Percentiles rank a stretch among this genome's conserved stretches.
Conservation (phyloP, 495 filamentous ascomycete genomes). For the Penicillium goetzii region DNA sequence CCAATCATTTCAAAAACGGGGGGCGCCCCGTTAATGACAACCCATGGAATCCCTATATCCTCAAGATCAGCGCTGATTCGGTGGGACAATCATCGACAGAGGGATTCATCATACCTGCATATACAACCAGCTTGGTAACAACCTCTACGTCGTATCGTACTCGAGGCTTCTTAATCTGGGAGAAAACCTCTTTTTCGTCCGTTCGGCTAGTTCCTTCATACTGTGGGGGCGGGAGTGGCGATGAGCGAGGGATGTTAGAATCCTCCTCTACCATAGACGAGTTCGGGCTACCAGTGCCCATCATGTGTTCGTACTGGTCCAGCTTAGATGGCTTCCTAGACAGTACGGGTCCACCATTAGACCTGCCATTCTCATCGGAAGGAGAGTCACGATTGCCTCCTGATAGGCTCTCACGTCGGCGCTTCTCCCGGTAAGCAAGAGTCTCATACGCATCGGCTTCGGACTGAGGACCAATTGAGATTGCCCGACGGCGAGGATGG, state of each 20-base stretch:
- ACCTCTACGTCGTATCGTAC: slow-evolving; percentile 98
- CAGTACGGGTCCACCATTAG: slow-evolving; percentile 22
- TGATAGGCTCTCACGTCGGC: slow-evolving; percentile 72
- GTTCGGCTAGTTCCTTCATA: slow-evolving; percentile 41
- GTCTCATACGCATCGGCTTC: slow-evolving; percentile 96
- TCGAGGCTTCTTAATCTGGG: slow-evolving; percentile 79
- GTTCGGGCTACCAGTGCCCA: slow-evolving; percentile 58
- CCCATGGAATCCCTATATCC: slow-evolving; percentile 36
- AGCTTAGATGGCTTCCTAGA: slow-evolving; percentile 47
- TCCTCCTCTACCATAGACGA: slow-evolving; percentile 33
- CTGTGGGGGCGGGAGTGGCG: slow-evolving; percentile 39
- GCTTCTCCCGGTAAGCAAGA: slow-evolving; percentile 85
- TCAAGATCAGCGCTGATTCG: slow-evolving; percentile 4
- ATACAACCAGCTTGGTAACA: slow-evolving; percentile 93
- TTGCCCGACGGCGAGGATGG: slow-evolving; percentile 75
- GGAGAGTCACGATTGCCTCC: slow-evolving; percentile 35
- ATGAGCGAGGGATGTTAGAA: slow-evolving; percentile 23
- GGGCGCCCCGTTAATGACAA: slow-evolving; percentile 40
- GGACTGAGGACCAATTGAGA: slow-evolving; percentile 92
- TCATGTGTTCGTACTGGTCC: slow-evolving; percentile 70
- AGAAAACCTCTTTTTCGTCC: slow-evolving; percentile 82
- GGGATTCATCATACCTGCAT: slow-evolving; percentile 68
- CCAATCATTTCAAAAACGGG: slow-evolving; percentile 35
- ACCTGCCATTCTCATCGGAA: slow-evolving; percentile 25
- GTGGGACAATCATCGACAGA: neutral